Conservation (phyloP, 768 basidiomycete genomes). For the Termitomyces eurrhizus region DNA sequence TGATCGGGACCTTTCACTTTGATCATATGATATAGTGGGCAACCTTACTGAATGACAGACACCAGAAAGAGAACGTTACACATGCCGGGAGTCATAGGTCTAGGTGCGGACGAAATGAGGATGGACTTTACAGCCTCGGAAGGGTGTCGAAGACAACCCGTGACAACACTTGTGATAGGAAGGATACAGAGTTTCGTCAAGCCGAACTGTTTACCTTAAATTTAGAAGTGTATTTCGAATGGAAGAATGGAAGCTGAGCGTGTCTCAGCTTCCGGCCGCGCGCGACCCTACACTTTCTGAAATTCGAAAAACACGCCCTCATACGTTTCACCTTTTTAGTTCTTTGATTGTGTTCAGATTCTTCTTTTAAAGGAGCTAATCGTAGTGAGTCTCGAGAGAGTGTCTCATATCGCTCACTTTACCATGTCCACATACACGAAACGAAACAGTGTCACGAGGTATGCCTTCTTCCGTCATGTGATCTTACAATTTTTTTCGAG, state of each 20-base stretch:
- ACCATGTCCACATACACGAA: conserved; percentile 2
- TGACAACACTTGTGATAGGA: too few species aligned
- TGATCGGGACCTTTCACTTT: background rate
- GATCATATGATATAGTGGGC: background rate
- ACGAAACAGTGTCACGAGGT: conserved; percentile 8
- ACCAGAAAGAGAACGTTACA: too few species aligned
- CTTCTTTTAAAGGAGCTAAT: background rate
- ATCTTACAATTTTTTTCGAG: conserved; percentile 10
- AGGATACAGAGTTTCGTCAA: too few species aligned
- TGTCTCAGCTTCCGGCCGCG: background rate
- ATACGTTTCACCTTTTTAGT: background rate
- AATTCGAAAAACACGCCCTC: background rate
- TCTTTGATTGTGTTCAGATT: background rate
- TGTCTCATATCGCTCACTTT: background rate
- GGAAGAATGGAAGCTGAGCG: background rate
- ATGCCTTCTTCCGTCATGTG: conserved; percentile 14
- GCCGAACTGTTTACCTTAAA: background rate
- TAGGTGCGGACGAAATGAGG: too few species aligned
- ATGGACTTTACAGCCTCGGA: too few species aligned
- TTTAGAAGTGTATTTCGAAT: background rate
- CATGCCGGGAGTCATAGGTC: too few species aligned
- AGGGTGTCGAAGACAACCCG: too few species aligned
- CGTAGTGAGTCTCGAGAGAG: too few species aligned
- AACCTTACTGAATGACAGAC: too few species aligned
- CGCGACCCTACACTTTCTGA: background rate